Evolutionary conservation across 352 stramenopile species (phyloP).

Genomic region (Phytophthora fragariae): DNA sequence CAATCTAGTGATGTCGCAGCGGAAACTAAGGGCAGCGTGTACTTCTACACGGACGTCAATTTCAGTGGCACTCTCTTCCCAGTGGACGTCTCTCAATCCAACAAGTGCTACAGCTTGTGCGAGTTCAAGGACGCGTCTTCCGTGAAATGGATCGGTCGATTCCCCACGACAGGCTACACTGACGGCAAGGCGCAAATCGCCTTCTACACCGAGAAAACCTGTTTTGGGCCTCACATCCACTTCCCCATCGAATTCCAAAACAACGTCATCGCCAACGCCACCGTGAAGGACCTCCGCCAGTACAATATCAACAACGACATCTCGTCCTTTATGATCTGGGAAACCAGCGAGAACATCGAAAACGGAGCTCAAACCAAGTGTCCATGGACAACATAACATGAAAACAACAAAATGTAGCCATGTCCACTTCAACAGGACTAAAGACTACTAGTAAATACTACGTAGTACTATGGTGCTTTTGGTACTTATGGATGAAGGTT

Average conservation of each 20-base stretch:
- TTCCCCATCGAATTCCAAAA: no score
- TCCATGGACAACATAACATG: no score
- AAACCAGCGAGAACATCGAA: no score
- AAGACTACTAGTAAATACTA: no score
- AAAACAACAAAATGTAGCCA: no score
- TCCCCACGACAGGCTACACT: neutral
- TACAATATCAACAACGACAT: no score
- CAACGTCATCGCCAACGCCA: no score
- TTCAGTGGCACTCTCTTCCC: conserved; percentile 1
- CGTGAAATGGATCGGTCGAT: neutral
- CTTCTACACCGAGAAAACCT: neutral
- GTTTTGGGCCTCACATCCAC: neutral
- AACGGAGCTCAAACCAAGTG: no score
- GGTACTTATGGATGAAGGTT: no score
- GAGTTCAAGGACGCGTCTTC: neutral
- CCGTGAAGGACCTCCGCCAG: no score
- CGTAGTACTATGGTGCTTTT: neutral
- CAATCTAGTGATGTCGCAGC: neutral
- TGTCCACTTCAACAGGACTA: no score
- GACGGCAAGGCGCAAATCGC: neutral
- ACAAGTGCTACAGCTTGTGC: neutral
- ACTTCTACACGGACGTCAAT: conserved; percentile 19
- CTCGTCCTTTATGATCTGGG: no score
- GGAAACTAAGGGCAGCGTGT: conserved; percentile 18
- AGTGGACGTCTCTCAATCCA: neutral